Percentiles rank a stretch among this genome's conserved stretches.
phyloP scores from a whole-genome alignment of 129 eudicot genomes.

The Ambrosia artemisiifolia region DNA sequence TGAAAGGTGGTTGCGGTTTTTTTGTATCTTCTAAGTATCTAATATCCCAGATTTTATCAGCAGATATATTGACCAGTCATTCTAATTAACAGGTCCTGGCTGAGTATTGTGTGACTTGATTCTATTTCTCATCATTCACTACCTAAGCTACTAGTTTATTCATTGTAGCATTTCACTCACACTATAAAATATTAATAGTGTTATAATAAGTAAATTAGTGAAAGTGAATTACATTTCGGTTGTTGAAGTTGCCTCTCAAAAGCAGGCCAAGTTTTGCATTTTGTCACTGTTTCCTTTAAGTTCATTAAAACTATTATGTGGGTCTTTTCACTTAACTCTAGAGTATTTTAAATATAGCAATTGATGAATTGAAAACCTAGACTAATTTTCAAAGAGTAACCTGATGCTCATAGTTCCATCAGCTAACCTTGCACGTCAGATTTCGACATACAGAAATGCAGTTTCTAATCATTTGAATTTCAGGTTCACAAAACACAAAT shows the following conservation, averaged over 20 bases:
- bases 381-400: slow-evolving; percentile 5
- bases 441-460: slow-evolving; percentile 6
- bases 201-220: neutral
- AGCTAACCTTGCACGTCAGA: neutral
- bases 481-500: slow-evolving; percentile 13
- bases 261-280: neutral
- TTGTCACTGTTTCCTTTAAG: neutral
- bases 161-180: neutral
- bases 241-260: neutral
- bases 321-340: neutral
- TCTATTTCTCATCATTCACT: neutral
- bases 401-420: neutral
- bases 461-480: slow-evolving; percentile 20
- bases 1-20: too few species aligned
- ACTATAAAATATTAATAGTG: neutral
- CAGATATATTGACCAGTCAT: neutral
- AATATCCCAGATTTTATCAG: slow-evolving; percentile 1
- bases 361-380: neutral
- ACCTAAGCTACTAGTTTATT: slow-evolving; percentile 5
- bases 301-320: neutral
- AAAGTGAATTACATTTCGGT: neutral
- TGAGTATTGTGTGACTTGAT: neutral
- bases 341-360: neutral
- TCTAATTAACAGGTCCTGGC: slow-evolving; percentile 4
- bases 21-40: neutral